Evolutionary conservation across 345 rosid species (phyloP).

Genomic region (Anastatica hierochuntica): DNA sequence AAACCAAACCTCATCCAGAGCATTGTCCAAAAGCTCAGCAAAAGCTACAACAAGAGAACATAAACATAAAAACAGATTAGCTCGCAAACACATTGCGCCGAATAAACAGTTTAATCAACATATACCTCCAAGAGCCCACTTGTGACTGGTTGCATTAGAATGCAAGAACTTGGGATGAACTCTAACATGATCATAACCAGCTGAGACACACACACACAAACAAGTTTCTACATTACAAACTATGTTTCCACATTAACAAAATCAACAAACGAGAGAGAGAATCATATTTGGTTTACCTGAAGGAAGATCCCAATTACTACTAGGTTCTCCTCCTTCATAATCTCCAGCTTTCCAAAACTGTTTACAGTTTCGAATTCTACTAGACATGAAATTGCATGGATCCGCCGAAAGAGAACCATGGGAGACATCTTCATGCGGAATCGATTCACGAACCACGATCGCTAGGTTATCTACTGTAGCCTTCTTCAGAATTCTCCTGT

Average conservation of each 20-base stretch:
- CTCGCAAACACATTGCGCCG: no score
- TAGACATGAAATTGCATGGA: not conserved
- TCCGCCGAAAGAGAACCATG: constrained; percentile 3
- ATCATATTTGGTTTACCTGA: constrained; percentile 31
- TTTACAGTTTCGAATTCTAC: constrained; percentile 27
- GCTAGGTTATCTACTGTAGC: constrained; percentile 18
- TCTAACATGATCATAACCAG: constrained; percentile 82
- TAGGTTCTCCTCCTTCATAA: constrained; percentile 46
- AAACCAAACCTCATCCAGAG: constrained; percentile 84
- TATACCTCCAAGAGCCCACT: constrained; percentile 96
- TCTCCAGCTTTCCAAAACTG: constrained; percentile 98
- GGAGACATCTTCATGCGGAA: constrained; percentile 7
- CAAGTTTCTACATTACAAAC: no score
- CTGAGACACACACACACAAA: constrained; percentile 29
- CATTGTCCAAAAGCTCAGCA: constrained; percentile 87
- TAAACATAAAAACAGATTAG: not conserved
- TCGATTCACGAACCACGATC: constrained; percentile 34
- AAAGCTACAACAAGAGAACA: constrained; percentile 43
- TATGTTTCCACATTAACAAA: not conserved
- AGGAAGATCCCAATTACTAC: constrained; percentile 35
- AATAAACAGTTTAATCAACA: no score
- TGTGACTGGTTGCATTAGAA: constrained; percentile 95
- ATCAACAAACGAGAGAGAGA: not conserved
- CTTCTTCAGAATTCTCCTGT: constrained; percentile 21
- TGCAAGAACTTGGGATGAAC: constrained; percentile 94